Percentiles rank a stretch among this genome's conserved stretches.
phyloP scores from a whole-genome alignment of 768 basidiomycete genomes.

The Scleroderma bovista region DNA sequence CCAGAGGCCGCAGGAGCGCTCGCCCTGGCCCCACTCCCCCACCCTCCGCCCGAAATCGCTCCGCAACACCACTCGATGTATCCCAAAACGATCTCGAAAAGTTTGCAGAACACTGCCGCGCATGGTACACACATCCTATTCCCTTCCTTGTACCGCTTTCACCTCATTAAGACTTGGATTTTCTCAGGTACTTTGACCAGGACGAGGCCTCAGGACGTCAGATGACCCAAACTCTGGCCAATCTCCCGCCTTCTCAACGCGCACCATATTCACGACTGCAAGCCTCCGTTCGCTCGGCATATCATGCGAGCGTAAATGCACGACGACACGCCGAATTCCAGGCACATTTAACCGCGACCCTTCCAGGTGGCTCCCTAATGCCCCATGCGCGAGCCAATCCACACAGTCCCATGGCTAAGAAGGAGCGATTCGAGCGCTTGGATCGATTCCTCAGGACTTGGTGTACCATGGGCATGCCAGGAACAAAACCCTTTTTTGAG shows the following conservation, averaged over 20 bases:
- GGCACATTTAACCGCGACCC: conserved; percentile 74
- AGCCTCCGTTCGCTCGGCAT: conserved; percentile 79
- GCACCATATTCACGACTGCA: conserved; percentile 85
- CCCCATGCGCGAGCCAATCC: conserved; percentile 70
- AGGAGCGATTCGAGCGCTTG: conserved; percentile 73
- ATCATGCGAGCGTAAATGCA: conserved; percentile 74
- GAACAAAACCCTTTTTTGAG: conserved; percentile 76
- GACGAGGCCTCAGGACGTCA: conserved; percentile 70
- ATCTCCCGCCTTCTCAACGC: conserved; percentile 76
- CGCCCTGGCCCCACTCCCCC: conserved; percentile 49
- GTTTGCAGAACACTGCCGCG: conserved; percentile 71
- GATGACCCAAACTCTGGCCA: conserved; percentile 80
- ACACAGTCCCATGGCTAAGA: conserved; percentile 53
- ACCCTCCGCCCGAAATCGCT: conserved; percentile 55
- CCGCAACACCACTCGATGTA: conserved; percentile 63
- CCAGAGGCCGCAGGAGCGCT: conserved; percentile 44
- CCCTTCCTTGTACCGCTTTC: background rate
- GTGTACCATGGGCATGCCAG: conserved; percentile 85
- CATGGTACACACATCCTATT: conserved; percentile 49
- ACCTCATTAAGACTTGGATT: conserved; percentile 5
- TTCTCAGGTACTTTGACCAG: conserved; percentile 74
- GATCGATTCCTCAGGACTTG: conserved; percentile 72
- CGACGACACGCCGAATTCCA: conserved; percentile 79
- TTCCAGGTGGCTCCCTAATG: conserved; percentile 74
- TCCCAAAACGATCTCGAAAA: conserved; percentile 65